Conservation (phyloP, 108 stramenopile genomes). For the Fragilaria crotonensis region DNA sequence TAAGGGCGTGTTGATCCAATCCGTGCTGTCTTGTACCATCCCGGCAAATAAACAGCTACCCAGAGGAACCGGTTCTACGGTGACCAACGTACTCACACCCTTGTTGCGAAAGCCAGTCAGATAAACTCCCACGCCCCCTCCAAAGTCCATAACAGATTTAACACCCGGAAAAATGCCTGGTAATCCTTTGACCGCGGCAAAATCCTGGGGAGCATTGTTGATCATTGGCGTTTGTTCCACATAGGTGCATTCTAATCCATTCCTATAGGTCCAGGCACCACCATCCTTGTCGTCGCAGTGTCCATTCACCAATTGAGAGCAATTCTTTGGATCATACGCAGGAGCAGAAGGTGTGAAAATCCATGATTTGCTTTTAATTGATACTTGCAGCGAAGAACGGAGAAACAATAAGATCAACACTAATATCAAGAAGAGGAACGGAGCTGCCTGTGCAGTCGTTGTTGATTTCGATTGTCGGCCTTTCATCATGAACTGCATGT, state of each 20-base stretch:
- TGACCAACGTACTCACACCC: constrained; percentile 3
- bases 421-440: too few relatives aligned
- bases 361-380: too few relatives aligned
- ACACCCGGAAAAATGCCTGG: constrained; percentile 7
- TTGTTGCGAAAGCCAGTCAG: constrained; percentile 1
- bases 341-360: not conserved
- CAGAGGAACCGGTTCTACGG: constrained; percentile 6
- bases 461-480: too few relatives aligned
- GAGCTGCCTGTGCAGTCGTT: too few relatives aligned
- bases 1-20: constrained; percentile 9
- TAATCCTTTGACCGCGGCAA: not conserved
- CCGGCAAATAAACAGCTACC: constrained; percentile 8
- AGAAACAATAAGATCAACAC: too few relatives aligned
- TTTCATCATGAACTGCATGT: too few relatives aligned
- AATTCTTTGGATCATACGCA: constrained; percentile 7
- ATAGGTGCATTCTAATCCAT: constrained; percentile 4
- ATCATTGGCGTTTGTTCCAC: not conserved
- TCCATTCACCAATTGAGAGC: constrained; percentile 5
- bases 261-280: constrained; percentile 9
- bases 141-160: constrained; percentile 8
- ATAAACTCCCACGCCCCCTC: constrained; percentile 7
- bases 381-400: too few relatives aligned
- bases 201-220: constrained; percentile 1
- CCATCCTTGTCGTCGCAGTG: constrained; percentile 14
- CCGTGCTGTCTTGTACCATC: constrained; percentile 2